These are phyloP conservation scores for Melanogaster broomeanus DNA, from an alignment of 768 basidiomycete genomes.

Conservation along the genomic window DNA sequence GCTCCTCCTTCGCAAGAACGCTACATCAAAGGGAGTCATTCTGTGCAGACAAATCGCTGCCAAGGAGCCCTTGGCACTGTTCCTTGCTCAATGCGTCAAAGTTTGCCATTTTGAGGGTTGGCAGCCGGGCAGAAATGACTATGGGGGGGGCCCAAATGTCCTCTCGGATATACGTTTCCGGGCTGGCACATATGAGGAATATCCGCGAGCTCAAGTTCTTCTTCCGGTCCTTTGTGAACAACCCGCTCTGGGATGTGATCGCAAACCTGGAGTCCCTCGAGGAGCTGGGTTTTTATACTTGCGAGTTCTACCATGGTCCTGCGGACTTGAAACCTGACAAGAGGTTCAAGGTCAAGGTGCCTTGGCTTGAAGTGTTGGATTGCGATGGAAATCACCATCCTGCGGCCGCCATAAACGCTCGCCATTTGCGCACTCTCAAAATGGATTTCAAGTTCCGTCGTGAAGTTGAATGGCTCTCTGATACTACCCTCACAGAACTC, in stretches of 20 bases:
- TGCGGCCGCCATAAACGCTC: background rate
- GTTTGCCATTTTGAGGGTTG: conserved; percentile 13
- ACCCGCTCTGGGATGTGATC: conserved; percentile 16
- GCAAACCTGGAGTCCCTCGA: conserved; percentile 12
- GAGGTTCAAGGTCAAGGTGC: conserved; percentile 5
- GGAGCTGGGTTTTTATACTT: conserved; percentile 9
- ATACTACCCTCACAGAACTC: conserved; percentile 1
- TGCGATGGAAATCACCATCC: background rate
- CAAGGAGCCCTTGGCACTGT: conserved; percentile 26
- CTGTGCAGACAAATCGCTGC: conserved; percentile 32
- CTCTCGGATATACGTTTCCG: background rate
- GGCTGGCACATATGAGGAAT: conserved; percentile 18
- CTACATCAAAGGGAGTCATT: background rate
- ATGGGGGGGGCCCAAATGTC: no score
- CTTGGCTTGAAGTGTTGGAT: background rate
- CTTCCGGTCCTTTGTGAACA: conserved; percentile 12
- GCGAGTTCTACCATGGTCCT: conserved; percentile 2
- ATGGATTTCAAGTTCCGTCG: background rate
- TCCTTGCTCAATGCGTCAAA: conserved; percentile 33
- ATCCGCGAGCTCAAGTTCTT: conserved; percentile 16
- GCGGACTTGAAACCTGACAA: background rate
- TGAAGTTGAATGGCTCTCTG: background rate
- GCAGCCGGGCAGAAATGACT: background rate
- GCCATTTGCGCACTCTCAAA: background rate
- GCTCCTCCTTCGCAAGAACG: no score